phyloP scores from a whole-genome alignment of 116 monocot genomes.

The Zostera marina region DNA sequence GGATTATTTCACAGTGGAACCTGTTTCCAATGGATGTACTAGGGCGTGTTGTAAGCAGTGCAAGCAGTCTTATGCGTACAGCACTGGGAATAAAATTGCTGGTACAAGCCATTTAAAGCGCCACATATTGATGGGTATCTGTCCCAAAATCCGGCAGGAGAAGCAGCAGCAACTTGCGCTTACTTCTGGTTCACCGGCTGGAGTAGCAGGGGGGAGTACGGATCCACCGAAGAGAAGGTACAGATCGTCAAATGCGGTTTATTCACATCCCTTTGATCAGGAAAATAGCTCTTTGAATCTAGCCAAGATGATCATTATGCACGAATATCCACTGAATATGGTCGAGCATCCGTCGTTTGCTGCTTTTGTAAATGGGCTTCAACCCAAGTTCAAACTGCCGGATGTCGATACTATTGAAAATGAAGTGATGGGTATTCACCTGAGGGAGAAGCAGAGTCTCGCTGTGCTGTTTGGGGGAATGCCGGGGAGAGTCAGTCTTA shows the following conservation, averaged over 20 bases:
- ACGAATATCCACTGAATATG: constrained; percentile 79
- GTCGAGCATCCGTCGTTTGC: constrained; percentile 55
- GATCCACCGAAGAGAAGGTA: constrained; percentile 65
- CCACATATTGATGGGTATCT: constrained; percentile 66
- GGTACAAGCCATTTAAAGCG: constrained; percentile 94
- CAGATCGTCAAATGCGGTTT: constrained; percentile 23
- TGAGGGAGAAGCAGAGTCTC: constrained; percentile 51
- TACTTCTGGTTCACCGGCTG: constrained; percentile 14
- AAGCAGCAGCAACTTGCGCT: constrained; percentile 32
- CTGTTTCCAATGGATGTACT: constrained; percentile 46
- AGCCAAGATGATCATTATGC: constrained; percentile 91
- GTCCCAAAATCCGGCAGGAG: constrained; percentile 53
- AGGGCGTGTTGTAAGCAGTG: constrained; percentile 81
- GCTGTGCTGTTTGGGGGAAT: constrained; percentile 29
- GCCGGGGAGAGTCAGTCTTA: constrained; percentile 32
- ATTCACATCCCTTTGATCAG: constrained; percentile 42
- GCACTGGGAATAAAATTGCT: constrained; percentile 75
- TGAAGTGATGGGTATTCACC: constrained; percentile 48
- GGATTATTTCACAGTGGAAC: constrained; percentile 84
- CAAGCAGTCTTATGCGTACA: constrained; percentile 94
- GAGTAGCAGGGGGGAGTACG: constrained; percentile 11
- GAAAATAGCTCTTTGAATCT: constrained; percentile 47
- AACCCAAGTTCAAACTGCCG: constrained; percentile 64
- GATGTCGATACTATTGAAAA: constrained; percentile 33
- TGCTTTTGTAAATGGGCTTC: constrained; percentile 57